A percentile compares a stretch with the other conserved stretches of the same genome.
Evolutionary conservation across 176 grass and related monocot species (phyloP).

Genomic region (Saccharum officinarum): DNA sequence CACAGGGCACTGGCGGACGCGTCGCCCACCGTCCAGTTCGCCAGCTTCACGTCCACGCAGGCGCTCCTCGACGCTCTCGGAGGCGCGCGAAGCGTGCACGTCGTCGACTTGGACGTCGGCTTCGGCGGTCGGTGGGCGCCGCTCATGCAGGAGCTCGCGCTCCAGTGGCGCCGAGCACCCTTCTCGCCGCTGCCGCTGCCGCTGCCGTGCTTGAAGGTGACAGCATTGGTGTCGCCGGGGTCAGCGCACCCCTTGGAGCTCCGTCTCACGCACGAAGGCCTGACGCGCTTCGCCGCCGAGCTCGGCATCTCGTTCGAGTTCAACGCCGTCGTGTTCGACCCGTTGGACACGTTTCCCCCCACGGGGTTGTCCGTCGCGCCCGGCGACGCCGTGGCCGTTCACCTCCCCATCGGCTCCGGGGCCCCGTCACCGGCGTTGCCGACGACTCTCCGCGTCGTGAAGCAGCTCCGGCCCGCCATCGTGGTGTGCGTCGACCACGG

Average conservation of each 20-base stretch:
- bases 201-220: conserved; percentile 31
- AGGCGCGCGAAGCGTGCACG: conserved; percentile 35
- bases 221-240: conserved; percentile 41
- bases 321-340: conserved; percentile 36
- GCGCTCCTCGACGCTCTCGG: conserved; percentile 54
- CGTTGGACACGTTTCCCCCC: conserved; percentile 7
- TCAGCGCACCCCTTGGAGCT: conserved; percentile 60
- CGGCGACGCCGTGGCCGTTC: conserved; percentile 46
- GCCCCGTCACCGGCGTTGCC: background rate
- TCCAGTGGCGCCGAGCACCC: conserved; percentile 22
- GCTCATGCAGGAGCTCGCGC: conserved; percentile 69
- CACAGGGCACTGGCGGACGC: conserved; percentile 62
- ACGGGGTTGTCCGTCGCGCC: background rate
- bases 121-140: conserved; percentile 58
- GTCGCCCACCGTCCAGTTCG: conserved; percentile 60
- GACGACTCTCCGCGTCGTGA: conserved; percentile 43
- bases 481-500: conserved; percentile 65
- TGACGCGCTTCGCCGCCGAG: conserved; percentile 44
- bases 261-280: conserved; percentile 46
- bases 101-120: conserved; percentile 56
- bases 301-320: conserved; percentile 58
- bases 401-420: conserved; percentile 39
- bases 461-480: conserved; percentile 51
- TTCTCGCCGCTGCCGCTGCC: background rate
- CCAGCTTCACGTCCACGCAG: conserved; percentile 57